Evolutionary conservation across 176 grass and related monocot species (phyloP).

Genomic region (Oryza meyeriana): DNA sequence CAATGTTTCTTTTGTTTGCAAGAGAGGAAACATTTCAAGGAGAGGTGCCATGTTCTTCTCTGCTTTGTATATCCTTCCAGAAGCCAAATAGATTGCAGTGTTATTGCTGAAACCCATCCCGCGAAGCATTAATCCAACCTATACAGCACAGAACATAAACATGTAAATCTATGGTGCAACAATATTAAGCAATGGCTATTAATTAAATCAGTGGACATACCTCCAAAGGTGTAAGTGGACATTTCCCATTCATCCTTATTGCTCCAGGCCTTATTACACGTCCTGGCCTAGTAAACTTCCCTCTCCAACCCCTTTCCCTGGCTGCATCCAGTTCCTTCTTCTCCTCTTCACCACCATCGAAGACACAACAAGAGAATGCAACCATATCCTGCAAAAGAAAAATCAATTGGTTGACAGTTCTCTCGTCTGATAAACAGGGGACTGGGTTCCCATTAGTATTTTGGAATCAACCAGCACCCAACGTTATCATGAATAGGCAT

Average conservation of each 20-base stretch:
- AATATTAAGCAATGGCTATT: background rate
- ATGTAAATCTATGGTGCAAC: background rate
- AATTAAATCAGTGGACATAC: conserved; percentile 38
- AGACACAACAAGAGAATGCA: conserved; percentile 95
- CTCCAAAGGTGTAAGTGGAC: conserved; percentile 97
- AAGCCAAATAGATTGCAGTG: conserved; percentile 95
- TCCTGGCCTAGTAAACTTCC: conserved; percentile 92
- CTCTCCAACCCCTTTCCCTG: conserved; percentile 95
- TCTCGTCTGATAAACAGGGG: background rate
- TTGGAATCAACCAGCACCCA: background rate
- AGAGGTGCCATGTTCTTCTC: conserved; percentile 95
- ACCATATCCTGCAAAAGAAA: conserved; percentile 93
- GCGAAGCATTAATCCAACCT: conserved; percentile 97
- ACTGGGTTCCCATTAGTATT: background rate
- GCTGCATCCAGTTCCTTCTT: conserved; percentile 82
- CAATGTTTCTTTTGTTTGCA: conserved; percentile 94
- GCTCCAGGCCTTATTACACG: conserved; percentile 87
- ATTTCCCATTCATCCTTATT: conserved; percentile 97
- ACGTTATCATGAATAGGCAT: background rate
- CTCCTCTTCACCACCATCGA: conserved; percentile 82
- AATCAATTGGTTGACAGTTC: background rate
- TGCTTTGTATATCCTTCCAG: conserved; percentile 95
- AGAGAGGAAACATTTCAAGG: conserved; percentile 97
- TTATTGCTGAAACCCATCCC: conserved; percentile 93
- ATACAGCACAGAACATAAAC: conserved; percentile 24